A percentile compares a stretch with the other conserved stretches of the same genome.
Evolutionary conservation across 2,329 filamentous ascomycete genomes (phyloP).

Genomic region (Cryphonectria japonica): DNA sequence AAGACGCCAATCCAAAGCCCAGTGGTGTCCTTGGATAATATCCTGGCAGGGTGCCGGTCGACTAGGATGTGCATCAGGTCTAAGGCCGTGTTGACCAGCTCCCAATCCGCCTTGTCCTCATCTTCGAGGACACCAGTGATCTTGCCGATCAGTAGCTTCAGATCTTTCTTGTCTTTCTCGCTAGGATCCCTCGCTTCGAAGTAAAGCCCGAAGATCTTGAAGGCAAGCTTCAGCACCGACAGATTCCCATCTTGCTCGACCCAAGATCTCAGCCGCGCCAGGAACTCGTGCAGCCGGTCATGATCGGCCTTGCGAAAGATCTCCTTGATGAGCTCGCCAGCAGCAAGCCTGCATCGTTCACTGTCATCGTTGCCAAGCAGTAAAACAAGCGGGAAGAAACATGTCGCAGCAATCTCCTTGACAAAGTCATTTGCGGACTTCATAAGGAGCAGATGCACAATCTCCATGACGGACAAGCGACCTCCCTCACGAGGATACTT

Average conservation of each 20-base stretch:
- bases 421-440: conserved; percentile 83
- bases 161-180: conserved; percentile 67
- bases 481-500: conserved; percentile 89
- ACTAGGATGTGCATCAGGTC: conserved; percentile 70
- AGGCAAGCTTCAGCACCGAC: conserved; percentile 70
- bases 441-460: conserved; percentile 80
- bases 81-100: conserved; percentile 75
- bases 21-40: conserved; percentile 63
- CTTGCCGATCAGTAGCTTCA: conserved; percentile 62
- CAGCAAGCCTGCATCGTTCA: conserved; percentile 80
- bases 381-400: conserved; percentile 85
- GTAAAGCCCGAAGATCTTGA: conserved; percentile 83
- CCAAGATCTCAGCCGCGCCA: conserved; percentile 75
- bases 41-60: conserved; percentile 64
- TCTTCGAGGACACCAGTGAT: conserved; percentile 57
- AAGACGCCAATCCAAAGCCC: conserved; percentile 74
- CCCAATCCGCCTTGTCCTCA: conserved; percentile 65
- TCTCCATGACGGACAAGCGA: conserved; percentile 89
- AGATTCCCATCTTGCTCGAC: conserved; percentile 73
- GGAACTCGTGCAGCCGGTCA: conserved; percentile 71
- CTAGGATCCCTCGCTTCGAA: conserved; percentile 69
- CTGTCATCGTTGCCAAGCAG: conserved; percentile 88
- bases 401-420: conserved; percentile 78
- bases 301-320: conserved; percentile 79
- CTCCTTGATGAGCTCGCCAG: conserved; percentile 77